Evolutionary conservation across 1,139 yeast species (phyloP), one percentile per base, ranked within the genome.

Genomic region (Scheffersomyces lignicola): DNA sequence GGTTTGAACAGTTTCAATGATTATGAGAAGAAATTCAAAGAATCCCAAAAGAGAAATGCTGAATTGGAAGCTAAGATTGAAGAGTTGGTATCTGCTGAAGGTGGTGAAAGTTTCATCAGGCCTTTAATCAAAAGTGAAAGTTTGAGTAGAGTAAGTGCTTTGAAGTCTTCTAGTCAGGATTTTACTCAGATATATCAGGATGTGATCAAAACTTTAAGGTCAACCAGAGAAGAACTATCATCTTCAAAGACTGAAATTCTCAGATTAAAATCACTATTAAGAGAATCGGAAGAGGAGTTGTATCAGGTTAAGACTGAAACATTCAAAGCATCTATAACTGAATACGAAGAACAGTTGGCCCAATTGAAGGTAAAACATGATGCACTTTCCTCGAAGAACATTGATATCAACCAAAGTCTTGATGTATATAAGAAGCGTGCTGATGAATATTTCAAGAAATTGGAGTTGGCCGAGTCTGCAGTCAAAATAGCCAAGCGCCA

Each of bases 391-490:
- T 52, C 69, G n/a, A 76, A 75, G 40, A 78, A 75, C 43, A 43
- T 49, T 2, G 87, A 84, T 16, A 58, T 84, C 22, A 56, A 62
- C 1, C 71, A 74, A 31, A 69, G 78, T 26, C 62, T 83, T 28
- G 78, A 76, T 21, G 64, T 85, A 24, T 88, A 84, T 58, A 83
- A 80, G 51, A 62, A 68, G 26, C 73, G 96, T 39, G 80, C 95
- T 11, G 92, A 86, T 31, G 87, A 83, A 45, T 85, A 87, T 51
- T 79, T 75, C 48, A 69, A 72, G 41, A 85, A 86, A 48, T 65
- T 89, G 24, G 95, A 88, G 49, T 73, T 78, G 40, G 92, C 95
- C 1, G 96, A 90, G 51, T 71, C 82, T 33, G 83, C 88, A 2
- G 78, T 85, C 2, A 66, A 73, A 31, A 73, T 79, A 33, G 78